A percentile compares a stretch with the other conserved stretches of the same genome.
Conservation (phyloP, 2,329 filamentous ascomycete species). For the Beauveria scarabaeidicola region DNA sequence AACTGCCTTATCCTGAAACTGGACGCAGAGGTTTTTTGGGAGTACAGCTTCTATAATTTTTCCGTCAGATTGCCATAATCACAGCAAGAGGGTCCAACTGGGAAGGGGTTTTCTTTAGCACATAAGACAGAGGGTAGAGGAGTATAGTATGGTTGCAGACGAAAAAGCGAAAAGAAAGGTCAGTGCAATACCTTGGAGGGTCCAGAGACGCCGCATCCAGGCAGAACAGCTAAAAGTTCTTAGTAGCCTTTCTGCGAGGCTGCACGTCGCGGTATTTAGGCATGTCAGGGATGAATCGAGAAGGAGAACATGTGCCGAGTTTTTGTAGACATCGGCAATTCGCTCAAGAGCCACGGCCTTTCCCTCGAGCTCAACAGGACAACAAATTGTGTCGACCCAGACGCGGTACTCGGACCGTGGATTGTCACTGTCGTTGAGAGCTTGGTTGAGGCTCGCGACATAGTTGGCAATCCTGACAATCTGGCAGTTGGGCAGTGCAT, state of each 20-base stretch:
- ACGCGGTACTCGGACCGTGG: constrained; percentile 15
- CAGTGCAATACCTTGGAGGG: constrained; percentile 23
- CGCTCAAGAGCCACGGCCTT: constrained; percentile 23
- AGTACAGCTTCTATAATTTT: constrained; percentile 23
- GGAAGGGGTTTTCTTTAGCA: no score
- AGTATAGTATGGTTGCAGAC: not conserved
- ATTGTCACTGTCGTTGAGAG: not conserved
- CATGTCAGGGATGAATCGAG: constrained; percentile 24
- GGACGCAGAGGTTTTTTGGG: constrained; percentile 22
- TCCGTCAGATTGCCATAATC: no score
- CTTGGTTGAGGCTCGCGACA: constrained; percentile 15
- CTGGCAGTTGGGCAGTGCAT: constrained; percentile 25
- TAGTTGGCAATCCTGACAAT: constrained; percentile 19
- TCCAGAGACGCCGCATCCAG: constrained; percentile 33
- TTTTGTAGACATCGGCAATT: constrained; percentile 26
- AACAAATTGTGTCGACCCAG: constrained; percentile 29
- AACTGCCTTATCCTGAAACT: constrained; percentile 24
- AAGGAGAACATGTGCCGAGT: constrained; percentile 24
- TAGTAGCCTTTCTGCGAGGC: constrained; percentile 20
- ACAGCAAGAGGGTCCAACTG: no score
- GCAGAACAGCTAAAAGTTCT: constrained; percentile 24
- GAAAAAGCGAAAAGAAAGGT: not conserved
- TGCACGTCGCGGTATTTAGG: constrained; percentile 14
- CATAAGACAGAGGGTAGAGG: not conserved
- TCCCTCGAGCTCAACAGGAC: constrained; percentile 19